These are phyloP conservation scores for Cylindrotheca fusiformis DNA, from an alignment of 108 stramenopile genomes.

Conservation along the genomic window DNA sequence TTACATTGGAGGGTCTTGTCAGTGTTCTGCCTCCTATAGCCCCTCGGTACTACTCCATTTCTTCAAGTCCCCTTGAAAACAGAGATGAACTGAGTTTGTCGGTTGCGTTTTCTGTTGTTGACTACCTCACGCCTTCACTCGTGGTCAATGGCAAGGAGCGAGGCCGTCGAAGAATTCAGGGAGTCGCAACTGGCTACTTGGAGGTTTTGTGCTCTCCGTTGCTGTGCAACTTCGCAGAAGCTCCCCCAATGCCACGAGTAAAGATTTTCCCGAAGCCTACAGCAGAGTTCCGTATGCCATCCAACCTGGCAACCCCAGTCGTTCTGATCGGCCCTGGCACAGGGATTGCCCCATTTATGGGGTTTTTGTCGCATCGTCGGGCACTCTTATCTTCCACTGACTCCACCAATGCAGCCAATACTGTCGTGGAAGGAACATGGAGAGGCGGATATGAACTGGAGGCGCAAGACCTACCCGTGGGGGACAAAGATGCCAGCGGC, in stretches of 20 bases:
- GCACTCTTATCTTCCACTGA: conserved; percentile 44
- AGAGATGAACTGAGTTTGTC: conserved; percentile 39
- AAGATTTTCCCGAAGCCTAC: conserved; percentile 86
- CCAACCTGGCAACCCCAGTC: conserved; percentile 63
- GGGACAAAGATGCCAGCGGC: conserved; percentile 42
- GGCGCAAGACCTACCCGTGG: conserved; percentile 58
- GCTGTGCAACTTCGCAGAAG: conserved; percentile 17
- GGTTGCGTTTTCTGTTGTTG: conserved; percentile 90
- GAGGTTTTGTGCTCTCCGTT: conserved; percentile 65
- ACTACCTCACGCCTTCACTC: conserved; percentile 68
- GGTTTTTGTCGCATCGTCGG: conserved; percentile 84
- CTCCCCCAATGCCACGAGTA: conserved; percentile 24
- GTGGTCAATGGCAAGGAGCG: conserved; percentile 28
- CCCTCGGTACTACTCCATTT: conserved; percentile 92
- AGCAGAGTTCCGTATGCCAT: conserved; percentile 83
- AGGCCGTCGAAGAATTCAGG: conserved; percentile 63
- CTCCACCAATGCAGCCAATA: conserved; percentile 41
- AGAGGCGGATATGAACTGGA: conserved; percentile 82
- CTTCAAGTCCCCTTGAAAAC: conserved; percentile 81
- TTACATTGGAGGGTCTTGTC: conserved; percentile 69
- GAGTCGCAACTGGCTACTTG: conserved; percentile 76
- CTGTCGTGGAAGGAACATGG: conserved; percentile 73
- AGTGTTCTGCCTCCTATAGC: conserved; percentile 69
- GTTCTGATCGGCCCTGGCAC: conserved; percentile 98
- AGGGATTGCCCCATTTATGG: conserved; percentile 97